A percentile compares a stretch with the other conserved stretches of the same genome.
Evolutionary conservation across 768 basidiomycete species (phyloP).

Genomic region (Dioszegia hungarica): DNA sequence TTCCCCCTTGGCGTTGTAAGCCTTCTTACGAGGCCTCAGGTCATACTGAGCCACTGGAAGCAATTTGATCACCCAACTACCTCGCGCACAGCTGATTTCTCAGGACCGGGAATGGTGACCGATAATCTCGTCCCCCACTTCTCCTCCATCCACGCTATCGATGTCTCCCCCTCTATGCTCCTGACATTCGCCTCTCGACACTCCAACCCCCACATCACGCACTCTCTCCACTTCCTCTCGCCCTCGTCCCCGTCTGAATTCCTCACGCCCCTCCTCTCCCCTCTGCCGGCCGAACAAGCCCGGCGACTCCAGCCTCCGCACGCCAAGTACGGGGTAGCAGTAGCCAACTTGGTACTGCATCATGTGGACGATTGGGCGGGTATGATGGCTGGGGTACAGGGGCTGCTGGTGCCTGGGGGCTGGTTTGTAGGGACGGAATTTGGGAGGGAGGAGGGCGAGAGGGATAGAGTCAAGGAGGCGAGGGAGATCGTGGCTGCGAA

Average conservation of each 20-base stretch:
- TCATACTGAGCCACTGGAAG: too few species aligned
- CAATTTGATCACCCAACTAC: not conserved
- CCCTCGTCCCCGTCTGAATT: conserved; percentile 19
- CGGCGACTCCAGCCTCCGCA: conserved; percentile 15
- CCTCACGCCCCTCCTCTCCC: conserved; percentile 9
- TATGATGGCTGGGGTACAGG: conserved; percentile 19
- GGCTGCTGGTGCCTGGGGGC: conserved; percentile 20
- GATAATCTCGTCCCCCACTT: conserved; percentile 12
- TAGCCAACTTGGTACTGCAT: conserved; percentile 30
- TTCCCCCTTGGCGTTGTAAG: too few species aligned
- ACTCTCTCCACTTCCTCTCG: conserved; percentile 23
- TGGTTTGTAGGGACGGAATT: conserved; percentile 36
- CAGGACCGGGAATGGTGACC: conserved; percentile 37
- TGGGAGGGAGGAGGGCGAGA: conserved; percentile 15
- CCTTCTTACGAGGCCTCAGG: too few species aligned
- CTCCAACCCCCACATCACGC: conserved; percentile 7
- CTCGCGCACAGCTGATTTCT: not conserved
- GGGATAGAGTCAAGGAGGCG: conserved; percentile 5
- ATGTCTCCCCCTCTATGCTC: conserved; percentile 33
- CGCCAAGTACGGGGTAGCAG: conserved; percentile 22
- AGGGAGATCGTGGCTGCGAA: not conserved
- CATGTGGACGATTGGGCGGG: conserved; percentile 26
- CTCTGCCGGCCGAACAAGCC: conserved; percentile 6
- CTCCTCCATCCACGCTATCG: conserved; percentile 29
- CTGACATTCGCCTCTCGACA: conserved; percentile 6